Conservation (phyloP, 78 protist species). For the Dictyostelium firmibasis region DNA sequence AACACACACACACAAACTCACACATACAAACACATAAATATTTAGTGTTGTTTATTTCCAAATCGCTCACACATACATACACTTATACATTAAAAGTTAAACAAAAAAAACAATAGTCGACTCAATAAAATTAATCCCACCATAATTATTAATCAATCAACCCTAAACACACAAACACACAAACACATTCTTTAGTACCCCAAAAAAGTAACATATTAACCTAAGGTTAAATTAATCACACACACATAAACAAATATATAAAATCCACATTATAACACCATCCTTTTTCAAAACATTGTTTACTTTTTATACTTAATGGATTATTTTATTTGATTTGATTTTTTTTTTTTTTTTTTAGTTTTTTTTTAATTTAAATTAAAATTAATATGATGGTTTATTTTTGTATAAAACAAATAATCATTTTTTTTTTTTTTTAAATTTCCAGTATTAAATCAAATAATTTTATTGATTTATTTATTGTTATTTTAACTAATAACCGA, state of each 20-base stretch:
- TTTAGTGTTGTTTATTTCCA: no score
- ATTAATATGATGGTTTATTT: not conserved
- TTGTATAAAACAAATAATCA: not conserved
- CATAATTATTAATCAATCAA: not conserved
- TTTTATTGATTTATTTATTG: not conserved
- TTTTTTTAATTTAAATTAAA: not conserved
- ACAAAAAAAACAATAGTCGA: not conserved
- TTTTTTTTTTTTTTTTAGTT: not conserved
- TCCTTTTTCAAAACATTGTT: not conserved
- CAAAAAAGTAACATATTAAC: not conserved
- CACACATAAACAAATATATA: not conserved
- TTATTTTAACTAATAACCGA: not conserved
- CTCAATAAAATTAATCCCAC: not conserved
- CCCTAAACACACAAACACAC: not conserved
- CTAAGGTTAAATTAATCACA: not conserved
- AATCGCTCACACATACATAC: not conserved
- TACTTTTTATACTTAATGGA: not conserved
- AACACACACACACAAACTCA: not conserved
- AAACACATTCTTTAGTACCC: not conserved
- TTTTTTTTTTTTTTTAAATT: not conserved
- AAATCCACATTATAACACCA: not conserved
- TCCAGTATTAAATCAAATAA: slow-evolving; percentile 1
- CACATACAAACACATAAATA: not conserved
- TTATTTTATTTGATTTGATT: not conserved
- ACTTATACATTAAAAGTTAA: not conserved